phyloP scores from a whole-genome alignment of 306 rosid genomes.

The Sophora flavescens region DNA sequence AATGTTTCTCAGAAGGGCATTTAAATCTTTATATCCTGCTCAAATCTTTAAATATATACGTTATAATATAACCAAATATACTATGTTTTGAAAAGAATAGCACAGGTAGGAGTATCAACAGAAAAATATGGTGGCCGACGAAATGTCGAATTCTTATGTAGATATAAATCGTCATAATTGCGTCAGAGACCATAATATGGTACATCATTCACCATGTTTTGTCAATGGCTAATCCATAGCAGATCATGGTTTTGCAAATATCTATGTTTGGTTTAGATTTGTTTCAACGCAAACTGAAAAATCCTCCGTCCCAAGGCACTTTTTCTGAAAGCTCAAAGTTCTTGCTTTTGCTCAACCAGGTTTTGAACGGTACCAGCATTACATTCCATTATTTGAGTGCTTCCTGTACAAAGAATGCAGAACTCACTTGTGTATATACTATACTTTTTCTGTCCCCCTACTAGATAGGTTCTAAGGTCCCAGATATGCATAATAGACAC shows the following conservation, averaged over 20 bases:
- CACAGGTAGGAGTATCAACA: constrained; percentile 1
- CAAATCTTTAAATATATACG: neutral
- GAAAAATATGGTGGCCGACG: neutral
- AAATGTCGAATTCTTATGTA: neutral
- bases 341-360: no score
- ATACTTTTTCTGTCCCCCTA: constrained; percentile 8
- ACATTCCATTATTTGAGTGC: constrained; percentile 23
- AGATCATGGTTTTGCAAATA: neutral
- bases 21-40: neutral
- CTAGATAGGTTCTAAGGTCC: constrained; percentile 27
- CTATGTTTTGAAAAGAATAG: constrained; percentile 1
- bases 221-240: neutral
- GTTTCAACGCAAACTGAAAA: no score
- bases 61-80: constrained; percentile 25
- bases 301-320: no score
- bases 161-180: neutral
- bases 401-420: neutral
- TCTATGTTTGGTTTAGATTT: neutral
- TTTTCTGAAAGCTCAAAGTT: no score
- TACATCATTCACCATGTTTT: neutral
- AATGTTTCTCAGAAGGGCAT: neutral
- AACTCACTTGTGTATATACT: constrained; percentile 16
- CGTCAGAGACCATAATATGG: neutral
- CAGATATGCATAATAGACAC: neutral
- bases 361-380: neutral